Evolutionary conservation across 225 moss, liverwort and hornwort species (phyloP).

Genomic region (Marchantia paleacea): DNA sequence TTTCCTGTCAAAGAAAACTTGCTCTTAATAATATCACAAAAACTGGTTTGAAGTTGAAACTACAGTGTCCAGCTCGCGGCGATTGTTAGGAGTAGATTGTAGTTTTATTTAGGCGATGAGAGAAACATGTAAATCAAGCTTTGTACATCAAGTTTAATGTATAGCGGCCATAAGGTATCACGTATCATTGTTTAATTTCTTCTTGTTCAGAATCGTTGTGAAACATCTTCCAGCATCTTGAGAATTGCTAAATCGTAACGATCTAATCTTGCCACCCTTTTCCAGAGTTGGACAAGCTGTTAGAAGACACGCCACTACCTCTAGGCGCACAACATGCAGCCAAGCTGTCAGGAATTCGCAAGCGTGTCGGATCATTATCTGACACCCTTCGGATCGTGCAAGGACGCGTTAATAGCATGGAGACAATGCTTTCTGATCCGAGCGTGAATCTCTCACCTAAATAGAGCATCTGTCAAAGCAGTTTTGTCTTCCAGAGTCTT

Average conservation of each 20-base stretch:
- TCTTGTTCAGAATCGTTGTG: neutral
- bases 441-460: constrained; percentile 44
- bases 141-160: no score
- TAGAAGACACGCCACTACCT: constrained; percentile 90
- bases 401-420: constrained; percentile 72
- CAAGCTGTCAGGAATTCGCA: constrained; percentile 83
- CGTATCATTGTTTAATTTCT: no score
- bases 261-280: neutral
- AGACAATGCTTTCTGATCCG: constrained; percentile 71
- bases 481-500: neutral
- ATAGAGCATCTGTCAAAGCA: constrained; percentile 14
- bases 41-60: no score
- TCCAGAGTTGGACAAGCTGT: constrained; percentile 88
- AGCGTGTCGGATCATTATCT: constrained; percentile 77
- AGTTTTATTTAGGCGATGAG: no score
- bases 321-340: constrained; percentile 80
- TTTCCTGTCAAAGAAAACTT: no score
- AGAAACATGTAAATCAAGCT: no score
- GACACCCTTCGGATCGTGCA: constrained; percentile 68
- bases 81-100: no score
- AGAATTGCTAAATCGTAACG: neutral
- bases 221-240: neutral
- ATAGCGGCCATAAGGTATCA: no score
- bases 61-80: no score
- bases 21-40: no score